These are phyloP conservation scores for Lathyrus tuberosus DNA, from an alignment of 306 rosid species.

Conservation along the genomic window DNA sequence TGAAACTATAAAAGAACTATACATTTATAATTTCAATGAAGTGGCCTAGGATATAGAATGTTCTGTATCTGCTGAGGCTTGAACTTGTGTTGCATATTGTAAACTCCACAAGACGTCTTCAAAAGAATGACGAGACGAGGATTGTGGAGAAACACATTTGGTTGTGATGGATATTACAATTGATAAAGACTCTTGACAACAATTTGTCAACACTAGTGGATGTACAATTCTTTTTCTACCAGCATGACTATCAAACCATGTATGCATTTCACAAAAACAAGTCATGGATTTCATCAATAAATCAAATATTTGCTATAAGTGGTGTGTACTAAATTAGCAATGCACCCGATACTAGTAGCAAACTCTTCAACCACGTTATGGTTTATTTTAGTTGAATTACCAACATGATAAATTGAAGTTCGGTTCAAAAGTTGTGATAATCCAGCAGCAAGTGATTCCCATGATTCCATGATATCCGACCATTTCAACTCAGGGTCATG, in stretches of 20 bases:
- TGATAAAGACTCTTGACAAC: conserved; percentile 77
- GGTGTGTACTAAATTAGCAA: too few relatives aligned
- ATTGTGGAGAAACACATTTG: conserved; percentile 72
- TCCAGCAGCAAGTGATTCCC: too few relatives aligned
- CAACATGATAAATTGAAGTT: too few relatives aligned
- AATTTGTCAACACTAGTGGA: conserved; percentile 73
- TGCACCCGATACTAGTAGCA: too few relatives aligned
- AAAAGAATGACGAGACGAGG: conserved; percentile 68
- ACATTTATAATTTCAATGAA: background rate
- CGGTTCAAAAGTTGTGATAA: too few relatives aligned
- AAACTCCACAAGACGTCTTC: conserved; percentile 93
- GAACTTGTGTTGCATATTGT: conserved; percentile 92
- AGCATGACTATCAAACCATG: conserved; percentile 81
- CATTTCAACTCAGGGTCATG: too few relatives aligned
- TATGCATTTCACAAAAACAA: conserved; percentile 51
- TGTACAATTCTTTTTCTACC: conserved; percentile 72
- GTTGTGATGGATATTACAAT: conserved; percentile 76
- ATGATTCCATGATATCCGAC: too few relatives aligned
- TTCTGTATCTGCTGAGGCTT: conserved; percentile 74
- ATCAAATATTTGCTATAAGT: too few relatives aligned
- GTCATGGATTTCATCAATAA: background rate
- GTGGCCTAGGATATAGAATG: conserved; percentile 47
- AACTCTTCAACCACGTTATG: too few relatives aligned
- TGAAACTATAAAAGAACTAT: conserved; percentile 13
- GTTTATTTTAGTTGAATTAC: too few relatives aligned